Percentiles rank a stretch among this genome's conserved stretches.
Conservation (phyloP, 2,329 filamentous ascomycete species). For the Mariannaea elegans region DNA sequence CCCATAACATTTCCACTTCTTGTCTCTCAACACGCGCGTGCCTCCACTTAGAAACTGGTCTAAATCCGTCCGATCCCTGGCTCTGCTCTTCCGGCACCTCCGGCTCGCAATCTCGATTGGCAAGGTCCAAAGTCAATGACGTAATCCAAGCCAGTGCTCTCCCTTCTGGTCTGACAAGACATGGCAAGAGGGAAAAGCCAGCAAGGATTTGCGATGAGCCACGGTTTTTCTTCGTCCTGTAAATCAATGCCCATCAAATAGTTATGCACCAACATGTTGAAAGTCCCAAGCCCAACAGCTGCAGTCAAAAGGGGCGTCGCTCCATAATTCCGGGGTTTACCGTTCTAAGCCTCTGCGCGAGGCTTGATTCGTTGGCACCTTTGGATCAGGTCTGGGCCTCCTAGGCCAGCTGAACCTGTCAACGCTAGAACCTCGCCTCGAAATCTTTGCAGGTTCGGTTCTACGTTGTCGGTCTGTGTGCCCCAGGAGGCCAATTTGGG, state of each 20-base stretch:
- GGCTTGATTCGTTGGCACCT: constrained; percentile 15
- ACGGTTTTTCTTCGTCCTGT: constrained; percentile 7
- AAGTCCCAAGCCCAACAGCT: constrained; percentile 9
- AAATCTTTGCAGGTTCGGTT: background rate
- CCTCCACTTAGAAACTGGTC: constrained; percentile 10
- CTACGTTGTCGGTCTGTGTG: background rate
- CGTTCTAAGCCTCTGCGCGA: constrained; percentile 14
- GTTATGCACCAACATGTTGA: no score
- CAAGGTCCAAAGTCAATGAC: constrained; percentile 30
- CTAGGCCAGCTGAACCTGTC: constrained; percentile 14
- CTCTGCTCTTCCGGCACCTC: constrained; percentile 24
- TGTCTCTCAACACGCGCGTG: background rate
- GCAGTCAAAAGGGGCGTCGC: constrained; percentile 25
- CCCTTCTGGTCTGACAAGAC: constrained; percentile 20
- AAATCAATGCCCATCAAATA: no score
- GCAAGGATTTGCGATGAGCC: constrained; percentile 3
- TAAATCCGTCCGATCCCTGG: constrained; percentile 13
- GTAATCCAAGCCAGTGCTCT: constrained; percentile 20
- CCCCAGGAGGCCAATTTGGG: background rate
- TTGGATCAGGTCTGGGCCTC: constrained; percentile 5
- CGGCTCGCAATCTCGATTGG: constrained; percentile 24
- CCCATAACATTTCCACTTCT: background rate
- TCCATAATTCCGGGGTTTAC: constrained; percentile 18
- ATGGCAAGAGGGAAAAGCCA: constrained; percentile 15
- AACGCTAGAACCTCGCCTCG: constrained; percentile 19